Percentiles rank a stretch among this genome's conserved stretches.
Conservation (phyloP, 1,139 yeast species). For the Pichia sp. region DNA sequence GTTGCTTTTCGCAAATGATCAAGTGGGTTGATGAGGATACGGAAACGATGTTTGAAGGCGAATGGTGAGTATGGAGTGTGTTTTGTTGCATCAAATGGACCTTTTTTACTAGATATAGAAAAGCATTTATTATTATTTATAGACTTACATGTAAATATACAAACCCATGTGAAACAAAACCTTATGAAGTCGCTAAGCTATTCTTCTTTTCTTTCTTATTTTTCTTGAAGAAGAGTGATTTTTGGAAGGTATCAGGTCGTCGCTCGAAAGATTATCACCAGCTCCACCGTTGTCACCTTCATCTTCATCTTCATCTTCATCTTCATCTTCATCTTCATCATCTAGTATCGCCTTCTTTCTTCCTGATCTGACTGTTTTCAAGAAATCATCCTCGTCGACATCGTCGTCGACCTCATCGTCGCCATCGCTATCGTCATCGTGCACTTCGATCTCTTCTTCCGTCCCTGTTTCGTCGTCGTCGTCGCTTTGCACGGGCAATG, state of each 20-base stretch:
- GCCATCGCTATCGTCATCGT: not conserved
- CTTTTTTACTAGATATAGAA: slow-evolving; percentile 1
- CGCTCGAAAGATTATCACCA: not conserved
- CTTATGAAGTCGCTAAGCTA: not conserved
- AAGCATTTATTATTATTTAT: not conserved
- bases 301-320: slow-evolving; percentile 3
- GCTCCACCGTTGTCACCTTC: not conserved
- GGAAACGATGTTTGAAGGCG: slow-evolving; percentile 12
- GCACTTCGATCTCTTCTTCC: not conserved
- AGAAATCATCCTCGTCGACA: slow-evolving; percentile 2
- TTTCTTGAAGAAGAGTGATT: not conserved
- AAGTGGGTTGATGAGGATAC: slow-evolving; percentile 22
- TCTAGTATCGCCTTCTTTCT: slow-evolving; percentile 1
- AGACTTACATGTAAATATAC: slow-evolving; percentile 6
- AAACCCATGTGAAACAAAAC: not conserved
- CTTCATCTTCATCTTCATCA: slow-evolving; percentile 10
- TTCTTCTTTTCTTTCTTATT: not conserved
- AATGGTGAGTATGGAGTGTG: not conserved
- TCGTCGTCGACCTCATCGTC: not conserved
- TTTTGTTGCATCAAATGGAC: too few relatives aligned
- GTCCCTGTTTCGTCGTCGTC: not conserved
- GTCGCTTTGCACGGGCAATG: not conserved
- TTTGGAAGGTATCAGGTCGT: not conserved
- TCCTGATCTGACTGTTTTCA: not conserved
- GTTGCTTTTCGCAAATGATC: slow-evolving; percentile 12